Percentiles rank a stretch among this genome's conserved stretches.
These are phyloP conservation scores for Stentor roeselii DNA, from an alignment of 73 alveolate species.

Conservation along the genomic window DNA sequence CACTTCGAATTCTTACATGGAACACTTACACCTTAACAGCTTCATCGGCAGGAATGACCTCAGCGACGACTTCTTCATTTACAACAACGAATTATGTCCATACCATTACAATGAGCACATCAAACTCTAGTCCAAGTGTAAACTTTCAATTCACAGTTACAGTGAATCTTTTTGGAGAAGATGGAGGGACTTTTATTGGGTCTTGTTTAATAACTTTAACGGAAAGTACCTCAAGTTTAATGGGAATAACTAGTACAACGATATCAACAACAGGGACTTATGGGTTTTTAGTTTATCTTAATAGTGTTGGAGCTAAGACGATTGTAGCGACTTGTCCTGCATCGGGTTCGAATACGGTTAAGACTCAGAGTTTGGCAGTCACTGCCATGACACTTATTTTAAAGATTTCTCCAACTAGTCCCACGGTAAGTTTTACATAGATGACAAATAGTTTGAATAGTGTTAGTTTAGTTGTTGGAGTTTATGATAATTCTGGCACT, in stretches of 20 bases:
- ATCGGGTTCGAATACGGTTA: neutral
- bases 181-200: neutral
- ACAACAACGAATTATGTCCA: neutral
- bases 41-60: neutral
- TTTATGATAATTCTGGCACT: neutral
- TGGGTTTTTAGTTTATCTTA: neutral
- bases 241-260: neutral
- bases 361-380: neutral
- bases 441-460: neutral
- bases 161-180: neutral
- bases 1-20: neutral
- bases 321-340: neutral
- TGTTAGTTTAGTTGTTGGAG: neutral
- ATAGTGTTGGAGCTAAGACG: neutral
- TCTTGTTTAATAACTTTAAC: neutral
- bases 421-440: neutral
- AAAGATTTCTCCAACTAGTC: neutral
- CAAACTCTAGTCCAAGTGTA: neutral
- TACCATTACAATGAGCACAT: neutral
- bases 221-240: neutral
- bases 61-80: neutral
- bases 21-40: neutral
- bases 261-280: neutral
- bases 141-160: neutral
- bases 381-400: neutral